Conservation (phyloP, 352 stramenopile genomes). For the Pythium grandisporangium region DNA sequence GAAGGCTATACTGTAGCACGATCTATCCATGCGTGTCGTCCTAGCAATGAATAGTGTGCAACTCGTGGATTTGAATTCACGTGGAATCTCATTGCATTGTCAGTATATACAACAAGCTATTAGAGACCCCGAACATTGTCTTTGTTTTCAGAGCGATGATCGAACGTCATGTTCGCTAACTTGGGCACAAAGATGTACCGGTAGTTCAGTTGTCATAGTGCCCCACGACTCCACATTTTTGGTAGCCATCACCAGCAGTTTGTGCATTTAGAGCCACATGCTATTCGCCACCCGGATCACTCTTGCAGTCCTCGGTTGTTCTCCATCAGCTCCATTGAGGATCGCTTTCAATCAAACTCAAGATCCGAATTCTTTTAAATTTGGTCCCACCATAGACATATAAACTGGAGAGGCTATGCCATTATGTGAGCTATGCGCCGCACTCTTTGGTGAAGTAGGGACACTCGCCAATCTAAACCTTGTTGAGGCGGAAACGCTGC, state of each 20-base stretch:
- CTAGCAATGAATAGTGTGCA: no score
- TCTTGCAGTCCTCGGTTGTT: slow-evolving; percentile 1
- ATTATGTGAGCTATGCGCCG: neutral
- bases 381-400: neutral
- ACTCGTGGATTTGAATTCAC: no score
- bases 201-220: neutral
- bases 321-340: neutral
- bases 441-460: neutral
- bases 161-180: slow-evolving; percentile 1
- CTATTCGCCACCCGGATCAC: neutral
- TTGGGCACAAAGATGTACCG: neutral
- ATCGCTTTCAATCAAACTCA: neutral
- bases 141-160: neutral
- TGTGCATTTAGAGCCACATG: neutral
- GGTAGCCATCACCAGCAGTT: neutral
- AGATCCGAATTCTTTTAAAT: neutral
- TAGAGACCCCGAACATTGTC: no score
- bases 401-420: neutral
- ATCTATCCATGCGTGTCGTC: no score
- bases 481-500: slow-evolving; percentile 1
- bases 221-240: neutral
- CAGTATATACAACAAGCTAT: no score
- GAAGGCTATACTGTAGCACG: no score
- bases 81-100: no score
- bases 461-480: slow-evolving; percentile 1